These are phyloP conservation scores for Ceratobasidium sp. DNA, from an alignment of 1,284 basidiomycete genomes.

Conservation along the genomic window DNA sequence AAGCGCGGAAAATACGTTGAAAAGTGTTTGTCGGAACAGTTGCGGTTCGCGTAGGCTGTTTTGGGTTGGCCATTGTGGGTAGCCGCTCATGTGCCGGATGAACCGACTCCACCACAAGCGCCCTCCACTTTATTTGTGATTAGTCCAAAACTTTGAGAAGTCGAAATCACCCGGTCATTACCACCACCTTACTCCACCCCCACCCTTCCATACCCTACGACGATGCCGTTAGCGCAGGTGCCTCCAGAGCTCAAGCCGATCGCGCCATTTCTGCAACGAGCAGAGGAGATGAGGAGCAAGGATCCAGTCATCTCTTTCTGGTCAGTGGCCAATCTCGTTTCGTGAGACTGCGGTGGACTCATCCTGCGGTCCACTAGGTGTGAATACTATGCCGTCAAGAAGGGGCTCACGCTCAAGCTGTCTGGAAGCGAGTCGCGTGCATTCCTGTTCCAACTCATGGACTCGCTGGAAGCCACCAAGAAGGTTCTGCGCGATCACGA, in stretches of 20 bases:
- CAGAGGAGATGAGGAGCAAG: slow-evolving; percentile 44
- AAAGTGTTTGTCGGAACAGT: too few species aligned
- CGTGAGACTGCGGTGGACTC: slow-evolving; percentile 5
- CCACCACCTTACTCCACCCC: slow-evolving; percentile 1
- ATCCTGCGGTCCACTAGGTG: slow-evolving; percentile 13
- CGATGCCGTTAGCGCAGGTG: slow-evolving; percentile 18
- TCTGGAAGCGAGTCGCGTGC: slow-evolving; percentile 8
- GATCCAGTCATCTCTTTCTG: slow-evolving; percentile 46
- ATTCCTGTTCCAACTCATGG: slow-evolving; percentile 31
- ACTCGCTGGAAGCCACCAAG: slow-evolving; percentile 41
- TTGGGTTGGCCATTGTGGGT: too few species aligned
- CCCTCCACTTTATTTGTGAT: slow-evolving; percentile 19
- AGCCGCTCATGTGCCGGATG: too few species aligned
- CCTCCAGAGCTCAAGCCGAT: slow-evolving; percentile 44
- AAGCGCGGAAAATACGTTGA: not conserved
- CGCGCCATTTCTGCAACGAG: slow-evolving; percentile 45
- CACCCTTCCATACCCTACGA: slow-evolving; percentile 3
- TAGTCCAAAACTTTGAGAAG: slow-evolving; percentile 41
- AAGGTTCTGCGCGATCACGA: slow-evolving; percentile 27
- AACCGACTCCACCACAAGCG: too few species aligned
- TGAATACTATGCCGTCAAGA: slow-evolving; percentile 39
- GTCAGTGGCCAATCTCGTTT: slow-evolving; percentile 3
- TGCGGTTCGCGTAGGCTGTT: not conserved
- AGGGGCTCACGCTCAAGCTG: slow-evolving; percentile 25
- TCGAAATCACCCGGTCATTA: slow-evolving; percentile 4